Conservation (phyloP, 345 rosid genomes). For the Firmiana major region DNA sequence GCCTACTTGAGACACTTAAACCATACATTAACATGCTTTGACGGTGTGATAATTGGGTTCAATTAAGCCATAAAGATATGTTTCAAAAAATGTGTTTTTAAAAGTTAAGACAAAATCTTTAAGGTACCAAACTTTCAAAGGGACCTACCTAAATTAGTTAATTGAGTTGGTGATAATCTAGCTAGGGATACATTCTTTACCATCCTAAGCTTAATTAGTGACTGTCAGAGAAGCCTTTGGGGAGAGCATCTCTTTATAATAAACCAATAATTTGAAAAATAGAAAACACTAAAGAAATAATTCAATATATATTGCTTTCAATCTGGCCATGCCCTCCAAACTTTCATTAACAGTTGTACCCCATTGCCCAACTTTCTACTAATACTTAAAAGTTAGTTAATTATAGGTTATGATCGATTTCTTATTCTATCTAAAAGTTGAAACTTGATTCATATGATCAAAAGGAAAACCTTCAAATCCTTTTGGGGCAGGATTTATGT, state of each 20-base stretch:
- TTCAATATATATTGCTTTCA: background rate
- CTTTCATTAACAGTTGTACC: too few relatives aligned
- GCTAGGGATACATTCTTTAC: background rate
- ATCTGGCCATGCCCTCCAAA: too few relatives aligned
- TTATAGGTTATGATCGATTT: too few relatives aligned
- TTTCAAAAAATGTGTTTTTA: slow-evolving; percentile 33
- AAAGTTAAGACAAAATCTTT: slow-evolving; percentile 37
- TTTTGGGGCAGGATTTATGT: background rate
- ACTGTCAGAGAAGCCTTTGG: background rate
- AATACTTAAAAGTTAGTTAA: too few relatives aligned
- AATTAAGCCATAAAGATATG: slow-evolving; percentile 33
- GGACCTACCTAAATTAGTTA: slow-evolving; percentile 23
- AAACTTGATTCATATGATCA: background rate
- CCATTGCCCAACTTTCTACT: too few relatives aligned
- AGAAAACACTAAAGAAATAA: background rate
- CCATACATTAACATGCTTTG: slow-evolving; percentile 19
- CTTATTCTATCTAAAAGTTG: too few relatives aligned
- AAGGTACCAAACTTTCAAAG: slow-evolving; percentile 28
- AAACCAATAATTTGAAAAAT: background rate
- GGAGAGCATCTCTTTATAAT: background rate
- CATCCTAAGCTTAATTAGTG: background rate
- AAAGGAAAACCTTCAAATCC: background rate
- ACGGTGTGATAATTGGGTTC: slow-evolving; percentile 20
- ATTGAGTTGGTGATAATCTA: slow-evolving; percentile 14
- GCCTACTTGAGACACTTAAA: slow-evolving; percentile 36